Evolutionary conservation across 192 early-diverging fungal genomes (phyloP).

Genomic region (Oehlia diaphana): DNA sequence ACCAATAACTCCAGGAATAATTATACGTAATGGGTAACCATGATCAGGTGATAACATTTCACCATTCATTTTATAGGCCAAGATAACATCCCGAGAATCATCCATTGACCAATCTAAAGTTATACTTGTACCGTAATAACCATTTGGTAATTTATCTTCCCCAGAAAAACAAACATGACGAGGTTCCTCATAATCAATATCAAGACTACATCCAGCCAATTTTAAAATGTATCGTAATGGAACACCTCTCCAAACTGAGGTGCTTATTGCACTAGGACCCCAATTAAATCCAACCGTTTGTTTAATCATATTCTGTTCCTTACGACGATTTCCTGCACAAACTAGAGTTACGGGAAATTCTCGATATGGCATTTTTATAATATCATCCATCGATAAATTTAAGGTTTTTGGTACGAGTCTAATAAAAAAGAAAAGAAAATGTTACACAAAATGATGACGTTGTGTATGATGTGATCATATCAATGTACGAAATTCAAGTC

Average conservation of each 20-base stretch:
- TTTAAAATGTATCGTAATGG: slow-evolving; percentile 51
- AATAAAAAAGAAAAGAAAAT: too few relatives aligned
- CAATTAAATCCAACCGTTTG: slow-evolving; percentile 63
- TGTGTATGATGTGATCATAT: too few relatives aligned
- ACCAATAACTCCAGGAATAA: slow-evolving; percentile 88
- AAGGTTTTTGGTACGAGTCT: slow-evolving; percentile 50
- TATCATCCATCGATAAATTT: slow-evolving; percentile 54
- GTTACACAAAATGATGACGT: background rate
- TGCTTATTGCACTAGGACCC: slow-evolving; percentile 56
- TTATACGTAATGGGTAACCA: slow-evolving; percentile 80
- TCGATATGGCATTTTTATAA: slow-evolving; percentile 44
- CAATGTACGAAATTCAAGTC: too few relatives aligned
- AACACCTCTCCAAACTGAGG: slow-evolving; percentile 61
- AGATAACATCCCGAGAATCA: slow-evolving; percentile 64
- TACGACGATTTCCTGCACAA: slow-evolving; percentile 69
- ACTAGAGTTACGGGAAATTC: slow-evolving; percentile 59
- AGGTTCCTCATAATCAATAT: slow-evolving; percentile 20
- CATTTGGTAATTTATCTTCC: slow-evolving; percentile 60
- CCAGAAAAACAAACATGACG: slow-evolving; percentile 59
- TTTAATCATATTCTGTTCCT: slow-evolving; percentile 67
- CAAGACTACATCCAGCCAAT: slow-evolving; percentile 35
- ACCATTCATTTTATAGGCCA: slow-evolving; percentile 85
- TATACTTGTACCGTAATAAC: slow-evolving; percentile 76
- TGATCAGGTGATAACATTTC: slow-evolving; percentile 73
- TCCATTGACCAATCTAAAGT: slow-evolving; percentile 65